Evolutionary conservation across 2,329 filamentous ascomycete species (phyloP).

Genomic region (Escovopsis sp.): DNA sequence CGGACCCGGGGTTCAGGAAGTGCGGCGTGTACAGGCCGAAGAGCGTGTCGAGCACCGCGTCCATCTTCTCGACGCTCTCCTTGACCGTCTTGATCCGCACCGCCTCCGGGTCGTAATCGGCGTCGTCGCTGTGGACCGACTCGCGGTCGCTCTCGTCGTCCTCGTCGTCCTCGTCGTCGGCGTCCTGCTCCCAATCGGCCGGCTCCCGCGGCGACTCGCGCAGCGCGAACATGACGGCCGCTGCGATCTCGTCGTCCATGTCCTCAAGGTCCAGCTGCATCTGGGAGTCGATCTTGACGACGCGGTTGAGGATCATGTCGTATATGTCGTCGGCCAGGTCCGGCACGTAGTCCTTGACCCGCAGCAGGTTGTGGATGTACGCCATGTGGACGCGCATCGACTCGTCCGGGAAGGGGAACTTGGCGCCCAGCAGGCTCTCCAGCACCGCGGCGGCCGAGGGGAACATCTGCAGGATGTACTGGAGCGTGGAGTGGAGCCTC

Average conservation of each 20-base stretch:
- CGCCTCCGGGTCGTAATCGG: constrained; percentile 47
- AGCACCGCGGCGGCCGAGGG: constrained; percentile 63
- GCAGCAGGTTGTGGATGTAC: constrained; percentile 78
- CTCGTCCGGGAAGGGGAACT: constrained; percentile 67
- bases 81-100: constrained; percentile 57
- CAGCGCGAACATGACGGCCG: constrained; percentile 48
- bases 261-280: constrained; percentile 91
- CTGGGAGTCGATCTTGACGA: constrained; percentile 90
- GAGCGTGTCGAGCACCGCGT: constrained; percentile 73
- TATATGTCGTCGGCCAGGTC: constrained; percentile 68
- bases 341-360: constrained; percentile 61
- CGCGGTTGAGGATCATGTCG: constrained; percentile 66
- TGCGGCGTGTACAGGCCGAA: constrained; percentile 69
- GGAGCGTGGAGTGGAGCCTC: constrained; percentile 61
- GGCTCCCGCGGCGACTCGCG: constrained; percentile 13
- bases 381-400: constrained; percentile 64
- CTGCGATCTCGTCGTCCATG: constrained; percentile 73
- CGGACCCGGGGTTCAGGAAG: constrained; percentile 53
- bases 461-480: constrained; percentile 64
- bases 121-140: constrained; percentile 55
- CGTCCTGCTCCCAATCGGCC: constrained; percentile 22
- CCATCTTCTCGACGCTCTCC: constrained; percentile 79
- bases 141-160: constrained; percentile 55
- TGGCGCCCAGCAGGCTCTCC: constrained; percentile 47
- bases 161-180: constrained; percentile 30